Evolutionary conservation across 176 grass and related monocot genomes (phyloP), one percentile per base, ranked within the genome.

Genomic region (Rhynchospora tenuis): DNA sequence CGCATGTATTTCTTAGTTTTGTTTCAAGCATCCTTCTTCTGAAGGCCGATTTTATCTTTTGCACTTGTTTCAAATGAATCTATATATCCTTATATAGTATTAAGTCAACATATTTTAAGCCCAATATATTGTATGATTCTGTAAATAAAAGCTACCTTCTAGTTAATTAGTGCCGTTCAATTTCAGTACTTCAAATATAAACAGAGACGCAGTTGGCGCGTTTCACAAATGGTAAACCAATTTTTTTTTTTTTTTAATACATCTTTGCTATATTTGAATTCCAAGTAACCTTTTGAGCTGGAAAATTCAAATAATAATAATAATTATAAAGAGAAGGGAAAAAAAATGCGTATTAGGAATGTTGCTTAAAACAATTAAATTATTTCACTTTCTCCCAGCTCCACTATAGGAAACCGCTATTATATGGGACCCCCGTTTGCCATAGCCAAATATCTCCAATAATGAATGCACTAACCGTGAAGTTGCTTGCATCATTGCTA

Each of bases 391-490:
- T 45, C 9, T 63, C 26, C 11, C 20, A 82, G 10, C 42, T 82
- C n/a, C 9, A 79, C 62, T 59, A 82, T 27, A 86, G 85, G 43
- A 81, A 62, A 23, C 77, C 85, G 23, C 62, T 86, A 24, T 79
- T 72, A 62, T 86, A 86, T 59, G 85, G 66, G 67, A 86, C 85
- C 43, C 85, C 85, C 15, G 63, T 73, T 61, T 70, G 47, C 14
- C 56, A 42, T 13, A 89, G 63, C 88, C 88, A 89, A 22, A 20
- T 38, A 46, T 86, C 78, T 42, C 88, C 83, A 26, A 38, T 54
- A 47, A 89, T 83, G 11, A 89, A 86, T 48, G 47, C 51, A 46
- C 65, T 82, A 61, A 86, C 88, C 0, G 83, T 78, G 59, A 89
- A 89, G 9, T 82, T 85, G 14, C 16, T 24, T 11, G 87, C 87